Base-by-base conservation (phyloP, 768 basidiomycete genomes). In the Hortiboletus campestris region DNA sequence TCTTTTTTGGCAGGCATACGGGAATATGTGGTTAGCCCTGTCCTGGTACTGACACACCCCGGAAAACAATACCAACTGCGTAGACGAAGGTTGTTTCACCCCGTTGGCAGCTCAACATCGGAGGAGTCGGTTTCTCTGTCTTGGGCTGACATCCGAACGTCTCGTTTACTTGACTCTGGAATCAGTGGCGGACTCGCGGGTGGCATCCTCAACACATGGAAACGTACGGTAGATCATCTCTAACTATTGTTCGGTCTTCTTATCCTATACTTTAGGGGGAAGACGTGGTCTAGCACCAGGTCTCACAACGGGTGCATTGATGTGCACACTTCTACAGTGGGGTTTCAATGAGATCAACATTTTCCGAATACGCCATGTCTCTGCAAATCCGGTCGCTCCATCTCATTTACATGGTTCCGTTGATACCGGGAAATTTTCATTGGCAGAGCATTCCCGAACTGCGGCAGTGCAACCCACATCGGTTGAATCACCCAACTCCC, bases 11-110 rank as follows among this genome's bases (percentile, higher is more conserved):
- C 59, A 94, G 93, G 83, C 55, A 67, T 88, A 49, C 82, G 91
- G 56, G 93, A 94, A 77, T 90, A 84, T 65, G 64, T 82, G n/a
- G 72, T 92, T 47, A 81, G 82, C 43, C 93, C 93, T 1, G 54
- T 81, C 2, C 71, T 92, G 41, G 73, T 78, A 10, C 71, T 72
- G 22, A 69, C 70, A 1, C 65, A 78, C n/a, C 71, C 78, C 2
- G 78, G 75, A 63, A 70, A 72, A 40, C 80, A 82, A 57, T 84
- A 83, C 63, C 72, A 66, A 49, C 55, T 72, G 51, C 73, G 76
- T 50, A 75, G 76, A 66, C 72, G 73, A 32, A 59, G 25, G 56
- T 63, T 63, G 17, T 46, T 63, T 51, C 67, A 73, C 20, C 56
- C 70, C 6, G 39, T 19, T n/a, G 56, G 55, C 10, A 36, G 68